Percentiles rank a stretch among this genome's conserved stretches.
These are phyloP conservation scores for Lodderomyces jiufengensis DNA, from an alignment of 1,139 yeast genomes.

Conservation along the genomic window DNA sequence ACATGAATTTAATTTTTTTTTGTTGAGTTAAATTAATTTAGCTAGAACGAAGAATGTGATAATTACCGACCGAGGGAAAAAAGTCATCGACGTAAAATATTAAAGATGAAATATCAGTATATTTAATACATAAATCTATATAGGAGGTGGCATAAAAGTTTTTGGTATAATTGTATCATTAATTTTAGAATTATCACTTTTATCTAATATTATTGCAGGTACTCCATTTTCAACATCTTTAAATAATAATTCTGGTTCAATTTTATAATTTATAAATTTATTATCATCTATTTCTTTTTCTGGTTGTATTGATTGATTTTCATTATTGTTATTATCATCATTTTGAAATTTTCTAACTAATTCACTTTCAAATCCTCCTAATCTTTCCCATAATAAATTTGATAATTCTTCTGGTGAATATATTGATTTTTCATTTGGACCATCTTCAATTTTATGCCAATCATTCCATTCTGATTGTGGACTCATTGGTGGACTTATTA, in stretches of 20 bases:
- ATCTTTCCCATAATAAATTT: slow-evolving; percentile 43
- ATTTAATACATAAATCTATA: neutral
- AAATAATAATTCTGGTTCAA: slow-evolving; percentile 36
- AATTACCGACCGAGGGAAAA: too few relatives aligned
- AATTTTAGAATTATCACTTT: slow-evolving; percentile 14
- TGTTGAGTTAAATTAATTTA: too few relatives aligned
- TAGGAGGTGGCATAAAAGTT: slow-evolving; percentile 17
- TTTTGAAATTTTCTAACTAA: slow-evolving; percentile 30
- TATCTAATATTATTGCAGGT: slow-evolving; percentile 38
- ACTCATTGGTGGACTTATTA: slow-evolving; percentile 47
- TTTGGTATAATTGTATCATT: slow-evolving; percentile 10
- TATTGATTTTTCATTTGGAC: slow-evolving; percentile 36
- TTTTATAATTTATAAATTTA: slow-evolving; percentile 15
- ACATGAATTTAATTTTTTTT: too few relatives aligned
- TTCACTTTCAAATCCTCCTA: slow-evolving; percentile 39
- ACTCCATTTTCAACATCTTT: slow-evolving; percentile 34
- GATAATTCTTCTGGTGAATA: slow-evolving; percentile 41
- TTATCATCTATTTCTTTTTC: slow-evolving; percentile 11
- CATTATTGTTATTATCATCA: slow-evolving; percentile 15
- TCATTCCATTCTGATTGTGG: slow-evolving; percentile 49
- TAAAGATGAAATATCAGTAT: too few relatives aligned
- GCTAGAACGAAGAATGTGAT: too few relatives aligned
- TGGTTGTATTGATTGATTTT: slow-evolving; percentile 1
- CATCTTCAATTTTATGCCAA: slow-evolving; percentile 43
- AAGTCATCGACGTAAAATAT: too few relatives aligned